These are phyloP conservation scores for Pholiota microspora DNA, from an alignment of 768 basidiomycete genomes.

Conservation along the genomic window DNA sequence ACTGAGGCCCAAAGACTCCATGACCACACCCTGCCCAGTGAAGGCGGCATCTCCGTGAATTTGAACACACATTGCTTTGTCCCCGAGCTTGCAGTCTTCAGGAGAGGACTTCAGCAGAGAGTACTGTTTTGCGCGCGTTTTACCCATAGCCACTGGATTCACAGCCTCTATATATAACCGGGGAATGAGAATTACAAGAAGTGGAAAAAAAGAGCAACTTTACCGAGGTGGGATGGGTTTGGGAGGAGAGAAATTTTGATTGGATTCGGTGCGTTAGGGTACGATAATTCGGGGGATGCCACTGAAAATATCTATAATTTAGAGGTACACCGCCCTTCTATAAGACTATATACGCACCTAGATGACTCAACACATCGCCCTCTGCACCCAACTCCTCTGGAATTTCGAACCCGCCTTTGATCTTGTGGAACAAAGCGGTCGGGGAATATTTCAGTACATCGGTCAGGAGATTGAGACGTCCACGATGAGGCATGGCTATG, in stretches of 20 bases:
- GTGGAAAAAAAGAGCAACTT: constrained; percentile 11
- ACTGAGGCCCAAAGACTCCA: constrained; percentile 87
- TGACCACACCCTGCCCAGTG: constrained; percentile 86
- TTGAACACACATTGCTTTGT: constrained; percentile 84
- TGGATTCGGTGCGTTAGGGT: constrained; percentile 43
- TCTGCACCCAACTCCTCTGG: constrained; percentile 64
- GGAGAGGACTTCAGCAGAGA: constrained; percentile 68
- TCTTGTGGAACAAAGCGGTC: constrained; percentile 79
- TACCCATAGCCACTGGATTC: constrained; percentile 84
- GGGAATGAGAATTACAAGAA: background rate
- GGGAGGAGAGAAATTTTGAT: constrained; percentile 78
- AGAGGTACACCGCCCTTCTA: no score
- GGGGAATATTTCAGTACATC: constrained; percentile 70
- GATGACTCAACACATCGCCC: constrained; percentile 88
- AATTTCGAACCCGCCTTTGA: constrained; percentile 74
- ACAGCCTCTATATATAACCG: constrained; percentile 63
- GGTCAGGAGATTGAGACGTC: constrained; percentile 82
- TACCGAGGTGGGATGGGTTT: constrained; percentile 77
- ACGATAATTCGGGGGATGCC: constrained; percentile 61
- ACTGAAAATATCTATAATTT: constrained; percentile 39
- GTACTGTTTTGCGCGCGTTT: constrained; percentile 89
- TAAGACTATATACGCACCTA: constrained; percentile 40
- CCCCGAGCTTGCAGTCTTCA: constrained; percentile 52
- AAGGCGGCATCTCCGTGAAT: constrained; percentile 93
- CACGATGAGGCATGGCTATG: constrained; percentile 81